Percentiles rank a stretch among this genome's conserved stretches.
Evolutionary conservation across 768 basidiomycete species (phyloP).

Genomic region (Lactifluus piperatus): DNA sequence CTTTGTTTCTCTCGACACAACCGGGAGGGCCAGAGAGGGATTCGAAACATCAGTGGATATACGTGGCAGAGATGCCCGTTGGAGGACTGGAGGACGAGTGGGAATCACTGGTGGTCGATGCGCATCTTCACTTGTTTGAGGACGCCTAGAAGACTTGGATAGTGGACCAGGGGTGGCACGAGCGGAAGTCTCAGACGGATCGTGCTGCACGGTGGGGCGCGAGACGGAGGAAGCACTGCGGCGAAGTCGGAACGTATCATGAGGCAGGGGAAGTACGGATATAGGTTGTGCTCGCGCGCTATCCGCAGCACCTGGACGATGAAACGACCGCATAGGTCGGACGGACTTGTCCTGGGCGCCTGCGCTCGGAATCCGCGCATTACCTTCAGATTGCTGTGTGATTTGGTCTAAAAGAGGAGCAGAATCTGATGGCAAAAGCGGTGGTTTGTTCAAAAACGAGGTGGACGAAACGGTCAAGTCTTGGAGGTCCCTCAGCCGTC

Average conservation of each 20-base stretch:
- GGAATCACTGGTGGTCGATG: constrained; percentile 20
- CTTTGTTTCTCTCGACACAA: constrained; percentile 10
- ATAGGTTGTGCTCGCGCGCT: constrained; percentile 15
- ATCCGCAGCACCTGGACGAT: constrained; percentile 35
- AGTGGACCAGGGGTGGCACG: neutral
- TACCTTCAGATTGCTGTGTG: constrained; percentile 23
- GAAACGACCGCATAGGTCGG: constrained; percentile 54
- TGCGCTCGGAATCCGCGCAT: constrained; percentile 6
- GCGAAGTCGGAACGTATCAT: neutral
- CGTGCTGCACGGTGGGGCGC: constrained; percentile 25
- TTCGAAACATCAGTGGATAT: constrained; percentile 25
- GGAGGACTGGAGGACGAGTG: constrained; percentile 15
- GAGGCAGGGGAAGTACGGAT: neutral
- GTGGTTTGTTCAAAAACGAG: neutral
- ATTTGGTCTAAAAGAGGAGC: neutral
- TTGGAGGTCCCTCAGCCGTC: constrained; percentile 15
- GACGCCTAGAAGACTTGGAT: constrained; percentile 15
- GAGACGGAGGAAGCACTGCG: constrained; percentile 22
- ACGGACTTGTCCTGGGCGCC: constrained; percentile 27
- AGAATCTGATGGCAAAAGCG: neutral
- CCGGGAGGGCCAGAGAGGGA: neutral
- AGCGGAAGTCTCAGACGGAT: constrained; percentile 27
- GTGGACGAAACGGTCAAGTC: neutral
- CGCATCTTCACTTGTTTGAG: constrained; percentile 24
- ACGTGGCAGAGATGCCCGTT: constrained; percentile 32